Evolutionary conservation across 108 stramenopile genomes (phyloP).

Genomic region (Aureococcus anophagefferens): DNA sequence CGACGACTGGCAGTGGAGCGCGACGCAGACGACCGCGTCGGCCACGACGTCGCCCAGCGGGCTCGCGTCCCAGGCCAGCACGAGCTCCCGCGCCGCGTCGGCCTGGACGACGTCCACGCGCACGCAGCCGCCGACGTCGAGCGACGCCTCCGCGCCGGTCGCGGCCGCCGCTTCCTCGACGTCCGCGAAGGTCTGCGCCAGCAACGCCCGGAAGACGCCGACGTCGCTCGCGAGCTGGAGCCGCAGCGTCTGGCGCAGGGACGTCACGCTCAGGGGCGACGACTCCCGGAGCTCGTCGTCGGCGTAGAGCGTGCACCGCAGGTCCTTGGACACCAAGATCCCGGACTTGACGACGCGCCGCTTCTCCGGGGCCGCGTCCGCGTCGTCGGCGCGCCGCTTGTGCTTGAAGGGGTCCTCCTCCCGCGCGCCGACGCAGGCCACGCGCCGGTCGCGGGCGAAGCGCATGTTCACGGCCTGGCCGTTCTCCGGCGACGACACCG

Average conservation of each 20-base stretch:
- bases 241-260: background rate
- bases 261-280: background rate
- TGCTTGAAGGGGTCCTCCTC: too few relatives aligned
- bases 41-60: slow-evolving; percentile 81
- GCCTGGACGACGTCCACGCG: background rate
- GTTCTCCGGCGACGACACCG: slow-evolving; percentile 12
- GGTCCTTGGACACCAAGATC: background rate
- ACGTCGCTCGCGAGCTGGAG: slow-evolving; percentile 55
- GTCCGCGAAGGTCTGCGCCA: slow-evolving; percentile 58
- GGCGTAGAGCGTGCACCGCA: background rate
- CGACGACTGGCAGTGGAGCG: slow-evolving; percentile 81
- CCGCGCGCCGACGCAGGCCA: slow-evolving; percentile 66
- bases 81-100: background rate
- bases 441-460: slow-evolving; percentile 14
- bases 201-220: slow-evolving; percentile 66
- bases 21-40: slow-evolving; percentile 74
- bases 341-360: background rate
- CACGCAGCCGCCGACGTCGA: slow-evolving; percentile 42
- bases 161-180: slow-evolving; percentile 43
- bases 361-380: background rate
- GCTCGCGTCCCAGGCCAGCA: slow-evolving; percentile 75
- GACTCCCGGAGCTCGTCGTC: background rate
- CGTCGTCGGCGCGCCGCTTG: background rate
- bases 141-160: slow-evolving; percentile 50
- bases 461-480: slow-evolving; percentile 7